phyloP scores from a whole-genome alignment of 306 rosid species.

The Casuarina glauca region DNA sequence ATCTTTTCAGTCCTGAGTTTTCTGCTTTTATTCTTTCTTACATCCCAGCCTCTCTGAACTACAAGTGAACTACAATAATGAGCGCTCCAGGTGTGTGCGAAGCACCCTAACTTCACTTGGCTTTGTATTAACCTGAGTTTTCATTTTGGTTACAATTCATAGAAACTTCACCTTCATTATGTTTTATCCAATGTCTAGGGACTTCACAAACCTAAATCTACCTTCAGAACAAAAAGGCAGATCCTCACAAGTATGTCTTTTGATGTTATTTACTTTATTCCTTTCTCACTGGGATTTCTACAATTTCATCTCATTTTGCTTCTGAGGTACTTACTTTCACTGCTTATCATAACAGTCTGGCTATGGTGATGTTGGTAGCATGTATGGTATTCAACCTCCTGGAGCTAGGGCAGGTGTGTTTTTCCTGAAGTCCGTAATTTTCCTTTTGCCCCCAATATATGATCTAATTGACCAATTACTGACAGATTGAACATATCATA shows the following conservation, averaged over 20 bases:
- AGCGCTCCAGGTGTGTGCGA: conserved; percentile 87
- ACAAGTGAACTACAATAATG: conserved; percentile 97
- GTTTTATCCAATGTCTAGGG: conserved; percentile 49
- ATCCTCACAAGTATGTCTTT: conserved; percentile 67
- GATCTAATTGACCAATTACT: conserved; percentile 34
- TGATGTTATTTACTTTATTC: conserved; percentile 3
- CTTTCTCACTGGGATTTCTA: neutral
- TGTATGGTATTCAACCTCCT: conserved; percentile 70
- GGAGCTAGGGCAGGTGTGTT: conserved; percentile 70
- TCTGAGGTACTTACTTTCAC: neutral
- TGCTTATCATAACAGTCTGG: conserved; percentile 57
- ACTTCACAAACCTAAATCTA: conserved; percentile 85
- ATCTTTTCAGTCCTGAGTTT: neutral
- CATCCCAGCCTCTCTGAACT: conserved; percentile 91
- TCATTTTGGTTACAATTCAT: neutral
- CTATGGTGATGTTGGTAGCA: conserved; percentile 77
- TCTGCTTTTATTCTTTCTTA: conserved; percentile 18
- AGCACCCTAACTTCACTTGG: conserved; percentile 15
- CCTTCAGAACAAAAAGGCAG: conserved; percentile 97
- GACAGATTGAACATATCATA: conserved; percentile 18
- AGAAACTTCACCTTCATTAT: conserved; percentile 7
- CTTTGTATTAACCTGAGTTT: conserved; percentile 10
- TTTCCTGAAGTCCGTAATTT: neutral
- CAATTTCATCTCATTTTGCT: neutral
- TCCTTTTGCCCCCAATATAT: conserved; percentile 21